Base-by-base conservation (phyloP, 73 alveolate species). In the Paramecium pentaurelia region DNA sequence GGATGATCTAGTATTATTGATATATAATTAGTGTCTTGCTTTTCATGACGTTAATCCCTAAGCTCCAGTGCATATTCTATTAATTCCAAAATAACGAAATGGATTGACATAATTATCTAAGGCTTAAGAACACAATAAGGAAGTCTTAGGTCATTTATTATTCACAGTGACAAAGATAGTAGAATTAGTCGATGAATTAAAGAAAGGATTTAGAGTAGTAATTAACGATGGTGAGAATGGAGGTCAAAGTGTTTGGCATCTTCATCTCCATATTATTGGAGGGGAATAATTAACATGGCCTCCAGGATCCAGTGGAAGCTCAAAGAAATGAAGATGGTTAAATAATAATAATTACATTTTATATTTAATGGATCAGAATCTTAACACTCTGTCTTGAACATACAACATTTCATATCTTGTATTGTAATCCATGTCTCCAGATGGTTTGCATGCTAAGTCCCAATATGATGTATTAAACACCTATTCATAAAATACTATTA, bases 161-260 rank as follows among this genome's bases (percentile, higher is more conserved):
- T 71, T 91, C 30, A 95, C 97, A 10, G 99, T 97, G 18, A 60
- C 95, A 44, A 92, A 95, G 25, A 96, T 96, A 47, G 95, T 88
- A 60, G 92, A 96, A 84, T 38, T 64, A 40, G 97, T 93, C 8
- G 27, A 64, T 92, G 96, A 95, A 89, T 94, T 97, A 36, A 97
- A 96, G 42, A 94, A 97, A 14, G 99, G 99, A 38, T 97, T 92
- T 86, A 97, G 99, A 96, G 86, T 97, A 44, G 98, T 97, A 47
- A 93, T 97, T 40, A 97, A 97, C 93, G 95, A 98, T 94, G 98
- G 98, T 60, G 93, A 73, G 70, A 94, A 96, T 83, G 99, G 99
- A 80, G 94, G 99, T 2, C 96, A 97, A 87, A 89, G 97, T 71
- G 99, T 96, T 40, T 96, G 96, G 86, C 98, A 97, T 93, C 83